Conservation (phyloP, 257 asterid species). For the Agastache rugosa region DNA sequence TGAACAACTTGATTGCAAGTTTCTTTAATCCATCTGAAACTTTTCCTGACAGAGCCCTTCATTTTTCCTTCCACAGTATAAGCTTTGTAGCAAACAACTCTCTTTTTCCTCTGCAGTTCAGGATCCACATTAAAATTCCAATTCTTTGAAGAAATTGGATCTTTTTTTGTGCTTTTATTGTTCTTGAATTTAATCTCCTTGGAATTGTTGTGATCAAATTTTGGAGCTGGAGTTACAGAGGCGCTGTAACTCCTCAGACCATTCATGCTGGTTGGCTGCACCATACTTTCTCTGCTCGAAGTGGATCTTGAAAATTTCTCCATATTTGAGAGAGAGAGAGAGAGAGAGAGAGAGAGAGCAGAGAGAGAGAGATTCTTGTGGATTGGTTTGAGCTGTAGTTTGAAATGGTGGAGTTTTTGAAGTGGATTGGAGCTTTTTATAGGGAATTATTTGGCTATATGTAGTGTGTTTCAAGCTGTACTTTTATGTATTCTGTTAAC, state of each 20-base stretch:
- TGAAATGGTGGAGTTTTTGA: slow-evolving; percentile 20
- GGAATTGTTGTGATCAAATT: slow-evolving; percentile 10
- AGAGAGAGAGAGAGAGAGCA: neutral
- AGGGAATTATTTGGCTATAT: neutral
- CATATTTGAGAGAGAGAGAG: slow-evolving; percentile 24
- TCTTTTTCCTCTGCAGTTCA: slow-evolving; percentile 77
- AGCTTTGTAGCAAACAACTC: slow-evolving; percentile 72
- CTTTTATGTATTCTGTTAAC: neutral
- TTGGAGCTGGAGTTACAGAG: slow-evolving; percentile 29
- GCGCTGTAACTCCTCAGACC: slow-evolving; percentile 78
- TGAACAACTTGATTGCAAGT: slow-evolving; percentile 62
- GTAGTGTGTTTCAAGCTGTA: neutral
- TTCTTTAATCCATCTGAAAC: slow-evolving; percentile 80
- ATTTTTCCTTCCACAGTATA: slow-evolving; percentile 69
- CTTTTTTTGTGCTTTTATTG: slow-evolving; percentile 41
- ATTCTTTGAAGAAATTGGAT: slow-evolving; percentile 39
- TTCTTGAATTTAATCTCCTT: slow-evolving; percentile 56
- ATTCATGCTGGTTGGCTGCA: slow-evolving; percentile 55
- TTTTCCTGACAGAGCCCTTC: slow-evolving; percentile 75
- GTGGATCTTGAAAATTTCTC: slow-evolving; percentile 57
- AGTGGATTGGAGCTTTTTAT: slow-evolving; percentile 14
- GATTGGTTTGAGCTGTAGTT: neutral
- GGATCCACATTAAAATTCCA: slow-evolving; percentile 63
- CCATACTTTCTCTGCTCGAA: slow-evolving; percentile 45
- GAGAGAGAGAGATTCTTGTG: neutral